Conservation (phyloP, 441 rosid species). For the Monsonia emarginata region DNA sequence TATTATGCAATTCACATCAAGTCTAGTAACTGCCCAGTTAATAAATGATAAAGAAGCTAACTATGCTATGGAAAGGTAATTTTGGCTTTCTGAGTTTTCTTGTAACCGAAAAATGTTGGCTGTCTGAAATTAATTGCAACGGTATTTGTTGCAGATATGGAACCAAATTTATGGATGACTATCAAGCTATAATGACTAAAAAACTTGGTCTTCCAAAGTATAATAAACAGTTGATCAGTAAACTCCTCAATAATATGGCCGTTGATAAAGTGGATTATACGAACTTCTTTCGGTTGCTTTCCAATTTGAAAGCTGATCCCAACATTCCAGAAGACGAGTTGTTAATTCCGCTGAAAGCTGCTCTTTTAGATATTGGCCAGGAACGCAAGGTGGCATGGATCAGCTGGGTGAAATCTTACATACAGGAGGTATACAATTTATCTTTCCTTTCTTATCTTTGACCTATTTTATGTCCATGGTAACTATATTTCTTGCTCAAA, state of each 20-base stretch:
- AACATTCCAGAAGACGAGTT: conserved; percentile 50
- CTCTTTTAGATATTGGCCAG: conserved; percentile 80
- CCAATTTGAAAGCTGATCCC: conserved; percentile 68
- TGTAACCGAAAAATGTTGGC: not conserved
- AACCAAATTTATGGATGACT: conserved; percentile 87
- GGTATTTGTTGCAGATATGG: conserved; percentile 51
- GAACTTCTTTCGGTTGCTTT: conserved; percentile 75
- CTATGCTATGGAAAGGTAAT: conserved; percentile 86
- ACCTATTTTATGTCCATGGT: no score
- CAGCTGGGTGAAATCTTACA: conserved; percentile 69
- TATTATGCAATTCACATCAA: conserved; percentile 65
- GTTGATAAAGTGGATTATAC: conserved; percentile 98
- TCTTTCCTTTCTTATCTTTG: not conserved
- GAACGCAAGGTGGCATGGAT: conserved; percentile 93
- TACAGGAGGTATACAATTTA: conserved; percentile 56
- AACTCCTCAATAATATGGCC: conserved; percentile 84
- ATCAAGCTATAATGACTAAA: conserved; percentile 79
- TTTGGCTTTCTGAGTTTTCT: conserved; percentile 8
- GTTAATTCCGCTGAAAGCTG: conserved; percentile 71
- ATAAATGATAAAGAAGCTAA: conserved; percentile 73
- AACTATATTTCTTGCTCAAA: no score
- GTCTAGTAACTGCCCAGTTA: conserved; percentile 60
- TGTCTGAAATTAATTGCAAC: conserved; percentile 4
- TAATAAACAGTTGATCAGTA: conserved; percentile 72
- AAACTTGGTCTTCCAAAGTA: conserved; percentile 90